A percentile compares a stretch with the other conserved stretches of the same genome.
phyloP scores from a whole-genome alignment of 345 rosid genomes.

The Syzygium jambos region DNA sequence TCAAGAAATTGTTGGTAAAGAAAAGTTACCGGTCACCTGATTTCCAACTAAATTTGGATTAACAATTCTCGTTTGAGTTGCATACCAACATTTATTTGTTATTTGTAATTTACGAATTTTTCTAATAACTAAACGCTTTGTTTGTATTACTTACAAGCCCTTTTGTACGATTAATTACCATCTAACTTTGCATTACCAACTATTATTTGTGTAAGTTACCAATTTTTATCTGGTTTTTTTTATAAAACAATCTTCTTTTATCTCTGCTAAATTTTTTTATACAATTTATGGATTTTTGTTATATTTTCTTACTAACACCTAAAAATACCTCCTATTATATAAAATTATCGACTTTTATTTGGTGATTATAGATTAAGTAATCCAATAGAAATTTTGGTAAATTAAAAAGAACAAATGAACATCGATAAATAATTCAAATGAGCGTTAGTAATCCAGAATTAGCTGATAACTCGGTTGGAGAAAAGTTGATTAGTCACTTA shows the following conservation, averaged over 20 bases:
- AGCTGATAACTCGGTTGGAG: background rate
- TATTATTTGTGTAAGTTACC: background rate
- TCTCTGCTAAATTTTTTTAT: too few species aligned
- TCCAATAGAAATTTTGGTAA: background rate
- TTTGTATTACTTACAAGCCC: too few species aligned
- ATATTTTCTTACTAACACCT: background rate
- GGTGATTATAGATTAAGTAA: background rate
- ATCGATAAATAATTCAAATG: background rate
- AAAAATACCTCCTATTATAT: background rate
- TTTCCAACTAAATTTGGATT: background rate
- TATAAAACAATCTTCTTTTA: background rate
- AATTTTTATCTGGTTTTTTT: too few species aligned
- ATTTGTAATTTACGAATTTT: too few species aligned
- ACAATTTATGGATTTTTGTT: background rate
- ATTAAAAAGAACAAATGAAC: background rate
- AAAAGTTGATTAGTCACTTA: background rate
- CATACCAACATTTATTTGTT: background rate
- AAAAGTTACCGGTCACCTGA: background rate
- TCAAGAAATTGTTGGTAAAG: background rate
- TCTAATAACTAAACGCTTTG: too few species aligned
- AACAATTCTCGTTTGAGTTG: background rate
- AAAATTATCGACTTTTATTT: too few species aligned
- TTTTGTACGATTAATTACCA: too few species aligned
- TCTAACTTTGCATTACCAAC: too few species aligned
- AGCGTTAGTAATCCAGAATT: background rate